phyloP scores from a whole-genome alignment of 768 basidiomycete genomes.

The Xerocomellus amylosporus region DNA sequence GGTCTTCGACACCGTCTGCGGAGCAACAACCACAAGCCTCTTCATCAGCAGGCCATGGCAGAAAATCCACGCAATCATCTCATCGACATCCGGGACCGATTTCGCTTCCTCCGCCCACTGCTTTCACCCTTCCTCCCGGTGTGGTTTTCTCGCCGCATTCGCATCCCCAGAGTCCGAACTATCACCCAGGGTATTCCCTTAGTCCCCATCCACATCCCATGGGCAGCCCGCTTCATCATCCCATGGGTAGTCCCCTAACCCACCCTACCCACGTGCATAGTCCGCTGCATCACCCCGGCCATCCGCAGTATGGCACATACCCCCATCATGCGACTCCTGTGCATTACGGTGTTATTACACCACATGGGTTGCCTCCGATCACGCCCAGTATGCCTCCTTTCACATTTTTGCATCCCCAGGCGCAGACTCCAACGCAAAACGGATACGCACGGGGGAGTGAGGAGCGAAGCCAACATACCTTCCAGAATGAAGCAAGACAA shows the following conservation, averaged over 20 bases:
- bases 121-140: slow-evolving; percentile 41
- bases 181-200: slow-evolving; percentile 37
- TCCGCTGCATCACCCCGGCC: slow-evolving; percentile 30
- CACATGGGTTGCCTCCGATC: slow-evolving; percentile 84
- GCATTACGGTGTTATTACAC: slow-evolving; percentile 50
- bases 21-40: slow-evolving; percentile 19
- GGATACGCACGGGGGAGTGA: slow-evolving; percentile 5
- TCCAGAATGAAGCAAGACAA: slow-evolving; percentile 8
- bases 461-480: not conserved
- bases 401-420: slow-evolving; percentile 66
- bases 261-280: slow-evolving; percentile 34
- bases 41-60: slow-evolving; percentile 6
- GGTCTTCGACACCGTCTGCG: not conserved
- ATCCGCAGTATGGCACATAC: slow-evolving; percentile 30
- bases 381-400: slow-evolving; percentile 99
- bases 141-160: slow-evolving; percentile 33
- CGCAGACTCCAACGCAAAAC: slow-evolving; percentile 21
- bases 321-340: slow-evolving; percentile 19
- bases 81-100: slow-evolving; percentile 71
- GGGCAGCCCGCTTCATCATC: slow-evolving; percentile 40
- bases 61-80: slow-evolving; percentile 19
- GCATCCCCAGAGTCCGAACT: slow-evolving; percentile 39
- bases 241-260: slow-evolving; percentile 32
- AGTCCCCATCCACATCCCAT: slow-evolving; percentile 27
- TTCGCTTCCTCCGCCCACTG: slow-evolving; percentile 58